Conservation (phyloP, 768 basidiomycete species). For the Hortiboletus campestris region DNA sequence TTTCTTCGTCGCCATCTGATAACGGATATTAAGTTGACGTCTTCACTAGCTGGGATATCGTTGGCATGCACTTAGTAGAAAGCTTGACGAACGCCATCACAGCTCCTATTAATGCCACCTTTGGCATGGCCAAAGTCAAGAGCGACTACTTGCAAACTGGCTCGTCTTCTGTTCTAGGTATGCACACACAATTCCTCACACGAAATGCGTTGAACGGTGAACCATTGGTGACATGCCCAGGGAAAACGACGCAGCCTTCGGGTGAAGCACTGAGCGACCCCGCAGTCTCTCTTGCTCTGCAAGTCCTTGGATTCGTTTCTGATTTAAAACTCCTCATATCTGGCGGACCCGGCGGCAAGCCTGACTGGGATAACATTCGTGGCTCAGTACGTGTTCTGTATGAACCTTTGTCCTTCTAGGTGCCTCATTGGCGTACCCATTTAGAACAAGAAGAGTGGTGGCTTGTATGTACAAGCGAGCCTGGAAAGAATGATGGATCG, state of each 20-base stretch:
- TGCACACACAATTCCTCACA: not conserved
- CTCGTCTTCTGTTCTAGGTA: not conserved
- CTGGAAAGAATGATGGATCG: slow-evolving; percentile 11
- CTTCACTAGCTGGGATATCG: slow-evolving; percentile 7
- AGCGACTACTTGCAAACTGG: slow-evolving; percentile 12
- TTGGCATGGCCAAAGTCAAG: slow-evolving; percentile 11
- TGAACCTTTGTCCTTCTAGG: not conserved
- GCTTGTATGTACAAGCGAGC: slow-evolving; percentile 16
- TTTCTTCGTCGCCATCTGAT: not conserved
- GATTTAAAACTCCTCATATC: slow-evolving; percentile 9
- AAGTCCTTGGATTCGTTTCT: slow-evolving; percentile 8
- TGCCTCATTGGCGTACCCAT: not conserved
- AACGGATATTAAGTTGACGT: not conserved
- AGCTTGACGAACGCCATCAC: slow-evolving; percentile 10
- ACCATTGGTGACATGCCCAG: not conserved
- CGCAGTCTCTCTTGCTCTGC: slow-evolving; percentile 4
- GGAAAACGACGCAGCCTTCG: slow-evolving; percentile 7
- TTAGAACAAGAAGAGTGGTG: slow-evolving; percentile 12
- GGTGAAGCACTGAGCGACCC: slow-evolving; percentile 14
- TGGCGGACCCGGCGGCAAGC: slow-evolving; percentile 10
- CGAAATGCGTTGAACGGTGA: not conserved
- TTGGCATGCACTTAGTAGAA: slow-evolving; percentile 17
- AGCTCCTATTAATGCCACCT: slow-evolving; percentile 12
- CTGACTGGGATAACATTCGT: slow-evolving; percentile 17
- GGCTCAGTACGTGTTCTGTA: slow-evolving; percentile 4